Evolutionary conservation across 2,329 filamentous ascomycete species (phyloP).

Genomic region (Phialocephala subalpina): DNA sequence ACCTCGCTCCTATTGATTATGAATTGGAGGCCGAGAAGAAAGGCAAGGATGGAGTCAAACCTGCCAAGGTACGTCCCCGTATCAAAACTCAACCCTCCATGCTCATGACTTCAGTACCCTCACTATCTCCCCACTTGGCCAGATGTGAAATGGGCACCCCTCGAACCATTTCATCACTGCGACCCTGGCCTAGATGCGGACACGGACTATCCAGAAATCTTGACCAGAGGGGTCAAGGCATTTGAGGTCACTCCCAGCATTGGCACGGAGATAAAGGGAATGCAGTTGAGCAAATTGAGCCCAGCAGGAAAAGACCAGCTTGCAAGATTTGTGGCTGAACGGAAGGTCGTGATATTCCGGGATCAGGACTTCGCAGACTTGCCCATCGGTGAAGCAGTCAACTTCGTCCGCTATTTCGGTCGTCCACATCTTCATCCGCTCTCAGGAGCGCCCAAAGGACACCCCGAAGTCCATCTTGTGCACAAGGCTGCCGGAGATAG

Average conservation of each 20-base stretch:
- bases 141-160: conserved; percentile 69
- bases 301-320: conserved; percentile 79
- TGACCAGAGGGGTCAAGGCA: conserved; percentile 60
- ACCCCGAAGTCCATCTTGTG: conserved; percentile 80
- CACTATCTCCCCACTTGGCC: conserved; percentile 77
- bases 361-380: conserved; percentile 77
- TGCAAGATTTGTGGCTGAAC: conserved; percentile 76
- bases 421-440: conserved; percentile 84
- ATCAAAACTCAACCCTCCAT: background rate
- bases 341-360: conserved; percentile 82
- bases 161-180: conserved; percentile 74
- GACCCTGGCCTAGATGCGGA: conserved; percentile 83
- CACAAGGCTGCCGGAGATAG: conserved; percentile 75
- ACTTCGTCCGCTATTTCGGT: conserved; percentile 79
- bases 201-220: conserved; percentile 71
- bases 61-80: conserved; percentile 37
- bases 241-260: conserved; percentile 75
- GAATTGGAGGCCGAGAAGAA: conserved; percentile 41
- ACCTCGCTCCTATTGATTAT: conserved; percentile 41
- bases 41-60: conserved; percentile 37
- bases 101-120: conserved; percentile 58
- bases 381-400: conserved; percentile 73
- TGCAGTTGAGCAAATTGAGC: conserved; percentile 75
- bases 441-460: conserved; percentile 75
- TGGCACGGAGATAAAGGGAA: conserved; percentile 73